Conservation (phyloP, 148 eudicot species). For the Rhododendron ovatum region DNA sequence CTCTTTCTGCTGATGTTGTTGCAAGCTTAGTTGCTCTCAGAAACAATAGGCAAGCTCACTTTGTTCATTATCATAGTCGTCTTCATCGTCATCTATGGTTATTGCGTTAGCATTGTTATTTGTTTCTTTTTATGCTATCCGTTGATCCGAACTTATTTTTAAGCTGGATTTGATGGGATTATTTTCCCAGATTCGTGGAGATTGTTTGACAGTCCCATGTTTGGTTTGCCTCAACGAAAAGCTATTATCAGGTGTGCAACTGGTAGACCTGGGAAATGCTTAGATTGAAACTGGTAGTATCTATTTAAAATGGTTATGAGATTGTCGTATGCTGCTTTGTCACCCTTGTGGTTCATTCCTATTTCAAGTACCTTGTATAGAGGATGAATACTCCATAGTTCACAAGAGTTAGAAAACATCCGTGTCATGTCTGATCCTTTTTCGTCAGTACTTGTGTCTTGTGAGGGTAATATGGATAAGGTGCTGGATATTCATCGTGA, state of each 20-base stretch:
- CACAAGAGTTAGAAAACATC: background rate
- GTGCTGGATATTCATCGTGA: background rate
- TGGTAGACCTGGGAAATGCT: background rate
- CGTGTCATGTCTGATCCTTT: background rate
- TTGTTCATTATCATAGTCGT: background rate
- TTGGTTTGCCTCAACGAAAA: slow-evolving; percentile 2
- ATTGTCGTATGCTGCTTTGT: background rate
- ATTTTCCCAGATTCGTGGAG: background rate
- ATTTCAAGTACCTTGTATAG: background rate
- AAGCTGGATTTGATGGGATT: background rate
- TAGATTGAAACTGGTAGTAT: background rate
- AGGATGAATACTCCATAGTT: background rate
- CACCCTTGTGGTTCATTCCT: background rate
- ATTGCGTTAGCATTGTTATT: background rate
- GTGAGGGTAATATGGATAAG: background rate
- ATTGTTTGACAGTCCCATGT: background rate
- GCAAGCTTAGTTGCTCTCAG: slow-evolving; percentile 78
- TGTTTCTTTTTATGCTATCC: background rate
- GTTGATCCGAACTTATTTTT: background rate
- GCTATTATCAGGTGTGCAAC: background rate
- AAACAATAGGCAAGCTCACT: slow-evolving; percentile 68
- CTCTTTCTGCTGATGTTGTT: slow-evolving; percentile 90
- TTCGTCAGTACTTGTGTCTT: background rate
- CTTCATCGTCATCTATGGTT: background rate
- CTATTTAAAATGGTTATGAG: background rate